These are phyloP conservation scores for Suillus ampliporus DNA, from an alignment of 768 basidiomycete genomes.

Conservation along the genomic window DNA sequence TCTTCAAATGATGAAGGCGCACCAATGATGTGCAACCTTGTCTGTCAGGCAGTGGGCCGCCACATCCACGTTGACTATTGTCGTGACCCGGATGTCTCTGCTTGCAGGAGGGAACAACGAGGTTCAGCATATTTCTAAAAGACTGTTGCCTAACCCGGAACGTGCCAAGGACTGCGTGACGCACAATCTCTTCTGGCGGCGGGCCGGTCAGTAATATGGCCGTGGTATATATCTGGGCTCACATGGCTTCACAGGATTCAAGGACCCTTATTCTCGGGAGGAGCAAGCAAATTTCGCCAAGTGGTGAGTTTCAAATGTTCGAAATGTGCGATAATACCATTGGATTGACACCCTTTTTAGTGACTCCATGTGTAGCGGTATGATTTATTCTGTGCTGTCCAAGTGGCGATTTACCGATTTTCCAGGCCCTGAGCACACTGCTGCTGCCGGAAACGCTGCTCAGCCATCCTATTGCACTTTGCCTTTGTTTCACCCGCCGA, in stretches of 20 bases:
- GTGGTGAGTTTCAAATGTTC: slow-evolving; percentile 50
- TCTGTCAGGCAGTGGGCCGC: slow-evolving; percentile 59
- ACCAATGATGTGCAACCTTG: slow-evolving; percentile 65
- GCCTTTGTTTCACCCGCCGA: slow-evolving; percentile 55
- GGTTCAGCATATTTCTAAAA: slow-evolving; percentile 48
- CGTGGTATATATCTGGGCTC: too few relatives aligned
- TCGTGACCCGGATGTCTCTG: slow-evolving; percentile 40
- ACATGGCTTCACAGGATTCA: slow-evolving; percentile 59
- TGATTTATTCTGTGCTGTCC: too few relatives aligned
- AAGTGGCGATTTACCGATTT: too few relatives aligned
- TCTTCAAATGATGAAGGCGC: slow-evolving; percentile 60
- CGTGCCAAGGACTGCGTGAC: slow-evolving; percentile 58
- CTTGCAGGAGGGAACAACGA: slow-evolving; percentile 49
- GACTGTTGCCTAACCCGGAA: slow-evolving; percentile 51
- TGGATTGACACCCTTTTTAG: slow-evolving; percentile 28
- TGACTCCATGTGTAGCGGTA: slow-evolving; percentile 58
- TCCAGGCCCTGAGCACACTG: slow-evolving; percentile 59
- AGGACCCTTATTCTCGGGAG: slow-evolving; percentile 64
- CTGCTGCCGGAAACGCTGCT: slow-evolving; percentile 40
- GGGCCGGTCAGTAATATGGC: too few relatives aligned
- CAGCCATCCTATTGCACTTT: slow-evolving; percentile 60
- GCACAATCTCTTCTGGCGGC: slow-evolving; percentile 60
- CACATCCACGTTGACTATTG: slow-evolving; percentile 65
- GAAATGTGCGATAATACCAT: too few relatives aligned
- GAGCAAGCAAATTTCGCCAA: slow-evolving; percentile 58